Evolutionary conservation across 2,329 filamentous ascomycete genomes (phyloP).

Genomic region (Epichloe scottii): DNA sequence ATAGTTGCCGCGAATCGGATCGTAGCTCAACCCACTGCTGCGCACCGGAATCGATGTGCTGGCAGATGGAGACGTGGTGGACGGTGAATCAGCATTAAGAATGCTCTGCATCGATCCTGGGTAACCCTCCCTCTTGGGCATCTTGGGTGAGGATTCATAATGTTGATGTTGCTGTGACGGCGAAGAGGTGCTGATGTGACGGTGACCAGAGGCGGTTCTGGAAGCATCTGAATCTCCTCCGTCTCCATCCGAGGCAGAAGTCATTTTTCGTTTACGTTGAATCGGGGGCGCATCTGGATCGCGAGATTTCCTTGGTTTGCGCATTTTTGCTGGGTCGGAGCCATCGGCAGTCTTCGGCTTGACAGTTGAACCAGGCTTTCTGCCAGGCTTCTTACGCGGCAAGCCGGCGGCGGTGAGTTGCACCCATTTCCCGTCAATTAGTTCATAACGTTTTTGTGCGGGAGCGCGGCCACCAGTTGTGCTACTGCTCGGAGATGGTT

Average conservation of each 20-base stretch:
- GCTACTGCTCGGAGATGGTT: slow-evolving; percentile 15
- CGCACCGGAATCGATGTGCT: slow-evolving; percentile 35
- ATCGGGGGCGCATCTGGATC: slow-evolving; percentile 45
- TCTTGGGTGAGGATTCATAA: slow-evolving; percentile 25
- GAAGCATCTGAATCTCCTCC: slow-evolving; percentile 17
- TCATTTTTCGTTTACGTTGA: slow-evolving; percentile 42
- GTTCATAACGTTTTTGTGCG: slow-evolving; percentile 19
- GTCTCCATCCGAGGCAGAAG: slow-evolving; percentile 25
- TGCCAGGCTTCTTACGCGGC: slow-evolving; percentile 50
- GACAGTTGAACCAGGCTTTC: slow-evolving; percentile 47
- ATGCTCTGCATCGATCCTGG: slow-evolving; percentile 43
- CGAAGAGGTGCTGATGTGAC: slow-evolving; percentile 10
- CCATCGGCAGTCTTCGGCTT: slow-evolving; percentile 29
- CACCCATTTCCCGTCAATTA: slow-evolving; percentile 29
- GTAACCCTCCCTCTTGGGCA: slow-evolving; percentile 38
- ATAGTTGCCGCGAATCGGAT: slow-evolving; percentile 73
- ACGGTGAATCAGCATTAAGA: slow-evolving; percentile 37
- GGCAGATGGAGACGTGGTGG: slow-evolving; percentile 27
- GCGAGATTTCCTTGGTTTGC: slow-evolving; percentile 42
- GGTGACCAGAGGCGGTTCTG: slow-evolving; percentile 13
- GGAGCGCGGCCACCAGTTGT: slow-evolving; percentile 10
- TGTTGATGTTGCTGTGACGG: slow-evolving; percentile 15
- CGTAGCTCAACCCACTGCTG: slow-evolving; percentile 72
- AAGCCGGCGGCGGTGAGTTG: slow-evolving; percentile 45
- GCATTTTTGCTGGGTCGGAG: slow-evolving; percentile 33